Evolutionary conservation across 1,284 basidiomycete genomes (phyloP).

Genomic region (Cutaneotrichosporon sp.): DNA sequence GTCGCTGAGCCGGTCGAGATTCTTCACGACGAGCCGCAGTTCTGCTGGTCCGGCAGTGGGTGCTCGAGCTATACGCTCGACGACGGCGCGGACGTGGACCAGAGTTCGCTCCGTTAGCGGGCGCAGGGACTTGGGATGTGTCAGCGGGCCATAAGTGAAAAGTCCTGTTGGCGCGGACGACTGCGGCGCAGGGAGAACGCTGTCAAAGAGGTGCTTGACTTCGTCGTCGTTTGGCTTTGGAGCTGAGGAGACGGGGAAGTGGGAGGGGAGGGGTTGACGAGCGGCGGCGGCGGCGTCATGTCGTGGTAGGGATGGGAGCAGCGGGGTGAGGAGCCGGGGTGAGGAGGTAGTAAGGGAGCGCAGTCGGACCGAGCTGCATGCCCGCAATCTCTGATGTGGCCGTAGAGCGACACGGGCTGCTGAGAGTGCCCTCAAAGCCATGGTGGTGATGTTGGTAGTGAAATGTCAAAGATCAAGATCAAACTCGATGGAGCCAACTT

Average conservation of each 20-base stretch:
- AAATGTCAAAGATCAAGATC: no score
- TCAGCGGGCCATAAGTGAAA: slow-evolving; percentile 41
- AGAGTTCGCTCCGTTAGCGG: slow-evolving; percentile 43
- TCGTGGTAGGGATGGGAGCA: neutral
- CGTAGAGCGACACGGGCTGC: neutral
- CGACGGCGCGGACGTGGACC: slow-evolving; percentile 41
- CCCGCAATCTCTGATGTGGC: neutral
- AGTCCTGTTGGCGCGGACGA: slow-evolving; percentile 29
- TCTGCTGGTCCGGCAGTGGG: slow-evolving; percentile 51
- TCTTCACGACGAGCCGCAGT: slow-evolving; percentile 80
- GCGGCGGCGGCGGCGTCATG: neutral
- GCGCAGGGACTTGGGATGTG: slow-evolving; percentile 28
- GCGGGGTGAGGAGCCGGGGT: neutral
- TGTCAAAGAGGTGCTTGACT: slow-evolving; percentile 15
- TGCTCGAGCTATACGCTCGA: slow-evolving; percentile 49
- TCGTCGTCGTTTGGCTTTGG: slow-evolving; percentile 2
- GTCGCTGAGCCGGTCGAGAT: slow-evolving; percentile 90
- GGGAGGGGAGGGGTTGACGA: neutral
- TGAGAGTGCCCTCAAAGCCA: neutral
- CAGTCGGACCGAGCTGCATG: neutral
- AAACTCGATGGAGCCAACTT: no score
- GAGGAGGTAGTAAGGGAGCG: neutral
- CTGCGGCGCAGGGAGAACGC: slow-evolving; percentile 7
- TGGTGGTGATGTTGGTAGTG: neutral
- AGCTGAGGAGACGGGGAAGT: neutral